A percentile compares a stretch with the other conserved stretches of the same genome.
Conservation (phyloP, 2,329 filamentous ascomycete genomes). For the Ascochyta pisi region DNA sequence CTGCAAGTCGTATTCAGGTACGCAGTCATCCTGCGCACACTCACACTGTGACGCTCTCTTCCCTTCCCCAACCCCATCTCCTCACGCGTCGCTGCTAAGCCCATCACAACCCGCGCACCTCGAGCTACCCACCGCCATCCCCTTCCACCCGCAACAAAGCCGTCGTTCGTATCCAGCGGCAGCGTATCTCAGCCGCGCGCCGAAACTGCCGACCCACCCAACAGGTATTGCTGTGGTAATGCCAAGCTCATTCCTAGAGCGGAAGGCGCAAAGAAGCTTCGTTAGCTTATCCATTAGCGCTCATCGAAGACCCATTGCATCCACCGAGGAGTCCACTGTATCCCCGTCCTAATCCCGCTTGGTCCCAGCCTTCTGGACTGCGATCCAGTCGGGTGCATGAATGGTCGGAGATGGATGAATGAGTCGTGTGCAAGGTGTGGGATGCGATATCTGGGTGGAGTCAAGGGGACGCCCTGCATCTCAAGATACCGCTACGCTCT, state of each 20-base stretch:
- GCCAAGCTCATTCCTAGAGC: conserved; percentile 16
- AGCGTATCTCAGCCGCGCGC: background rate
- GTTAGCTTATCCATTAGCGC: background rate
- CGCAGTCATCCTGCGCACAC: background rate
- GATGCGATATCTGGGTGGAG: background rate
- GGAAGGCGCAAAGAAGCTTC: conserved; percentile 18
- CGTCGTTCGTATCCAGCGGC: conserved; percentile 8
- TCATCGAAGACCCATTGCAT: too few relatives aligned
- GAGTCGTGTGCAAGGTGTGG: background rate
- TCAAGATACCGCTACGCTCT: background rate
- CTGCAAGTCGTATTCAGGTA: conserved; percentile 1
- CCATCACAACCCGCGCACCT: conserved; percentile 2
- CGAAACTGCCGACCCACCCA: background rate
- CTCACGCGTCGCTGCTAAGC: background rate
- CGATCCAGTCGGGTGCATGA: conserved; percentile 6
- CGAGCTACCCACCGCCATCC: conserved; percentile 6
- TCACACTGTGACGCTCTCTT: background rate
- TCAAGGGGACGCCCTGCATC: conserved; percentile 6
- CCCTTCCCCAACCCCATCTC: background rate
- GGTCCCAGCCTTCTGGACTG: conserved; percentile 5
- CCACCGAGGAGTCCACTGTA: background rate
- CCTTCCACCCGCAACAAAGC: conserved; percentile 3
- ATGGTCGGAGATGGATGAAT: background rate
- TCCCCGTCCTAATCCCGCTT: conserved; percentile 7
- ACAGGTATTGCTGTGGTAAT: conserved; percentile 10